phyloP scores from a whole-genome alignment of 495 filamentous ascomycete species.

The Hypomontagnella monticulosa region DNA sequence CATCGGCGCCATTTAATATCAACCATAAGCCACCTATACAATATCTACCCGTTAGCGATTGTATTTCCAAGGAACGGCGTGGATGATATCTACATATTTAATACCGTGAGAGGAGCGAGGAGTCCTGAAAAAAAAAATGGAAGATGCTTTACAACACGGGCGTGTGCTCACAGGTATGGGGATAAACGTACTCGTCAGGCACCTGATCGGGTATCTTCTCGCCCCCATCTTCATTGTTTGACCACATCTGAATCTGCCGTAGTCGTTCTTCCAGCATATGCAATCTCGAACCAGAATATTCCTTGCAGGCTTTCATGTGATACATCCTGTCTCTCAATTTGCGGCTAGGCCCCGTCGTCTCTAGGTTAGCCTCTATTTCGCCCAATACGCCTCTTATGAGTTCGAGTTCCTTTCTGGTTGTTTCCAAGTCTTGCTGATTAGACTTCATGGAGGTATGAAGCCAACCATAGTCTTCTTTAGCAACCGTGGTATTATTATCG shows the following conservation, averaged over 20 bases:
- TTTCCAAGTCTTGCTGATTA: conserved; percentile 31
- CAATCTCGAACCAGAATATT: conserved; percentile 39
- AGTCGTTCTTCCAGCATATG: conserved; percentile 41
- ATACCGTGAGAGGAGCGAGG: not conserved
- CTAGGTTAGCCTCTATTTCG: conserved; percentile 11
- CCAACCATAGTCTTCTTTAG: conserved; percentile 16
- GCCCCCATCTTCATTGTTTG: conserved; percentile 7
- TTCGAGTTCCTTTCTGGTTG: conserved; percentile 36
- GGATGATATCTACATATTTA: conserved; percentile 13
- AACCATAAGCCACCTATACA: conserved; percentile 33
- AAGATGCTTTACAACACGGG: not conserved
- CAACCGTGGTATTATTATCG: not conserved
- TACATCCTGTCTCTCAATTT: conserved; percentile 16
- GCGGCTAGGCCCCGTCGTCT: not conserved
- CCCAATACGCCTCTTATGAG: conserved; percentile 36
- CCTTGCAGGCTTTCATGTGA: conserved; percentile 38
- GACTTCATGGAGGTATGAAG: conserved; percentile 16
- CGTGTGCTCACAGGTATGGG: too few species aligned
- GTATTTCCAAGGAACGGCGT: too few species aligned
- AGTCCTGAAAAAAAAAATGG: not conserved
- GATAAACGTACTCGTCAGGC: conserved; percentile 40
- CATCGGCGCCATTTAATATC: conserved; percentile 42
- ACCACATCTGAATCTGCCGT: conserved; percentile 36
- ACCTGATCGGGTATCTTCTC: conserved; percentile 22
- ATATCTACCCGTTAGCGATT: conserved; percentile 15